Conservation (phyloP, 257 asterid genomes). For the Solanum clarkiae region DNA sequence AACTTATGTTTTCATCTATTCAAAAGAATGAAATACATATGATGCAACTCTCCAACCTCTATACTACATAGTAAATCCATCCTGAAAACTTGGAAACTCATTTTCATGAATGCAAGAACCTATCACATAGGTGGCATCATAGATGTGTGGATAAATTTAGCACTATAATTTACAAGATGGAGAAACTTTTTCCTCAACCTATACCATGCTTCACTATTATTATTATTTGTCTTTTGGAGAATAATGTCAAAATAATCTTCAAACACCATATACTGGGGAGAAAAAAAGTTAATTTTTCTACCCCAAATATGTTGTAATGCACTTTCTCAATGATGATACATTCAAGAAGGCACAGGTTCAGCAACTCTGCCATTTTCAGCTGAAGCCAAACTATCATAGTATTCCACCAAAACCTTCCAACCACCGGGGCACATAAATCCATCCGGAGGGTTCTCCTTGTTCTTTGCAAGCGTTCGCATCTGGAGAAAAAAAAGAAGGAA, state of each 20-base stretch:
- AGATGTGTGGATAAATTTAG: not conserved
- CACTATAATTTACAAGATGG: not conserved
- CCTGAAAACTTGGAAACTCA: not conserved
- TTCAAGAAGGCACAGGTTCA: conserved; percentile 45
- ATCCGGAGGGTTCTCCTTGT: conserved; percentile 74
- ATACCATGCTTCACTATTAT: not conserved
- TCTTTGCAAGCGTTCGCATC: conserved; percentile 92
- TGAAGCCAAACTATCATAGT: conserved; percentile 55
- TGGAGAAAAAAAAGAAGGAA: conserved; percentile 2
- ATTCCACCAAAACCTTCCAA: conserved; percentile 89
- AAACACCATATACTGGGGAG: not conserved
- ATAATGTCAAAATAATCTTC: not conserved
- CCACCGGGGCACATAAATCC: conserved; percentile 99
- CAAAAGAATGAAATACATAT: not conserved
- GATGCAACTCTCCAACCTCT: not conserved
- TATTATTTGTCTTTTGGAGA: not conserved
- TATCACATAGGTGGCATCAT: not conserved
- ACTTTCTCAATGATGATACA: not conserved
- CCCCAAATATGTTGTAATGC: not conserved
- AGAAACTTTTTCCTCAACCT: not conserved
- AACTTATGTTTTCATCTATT: not conserved
- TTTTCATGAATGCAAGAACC: not conserved
- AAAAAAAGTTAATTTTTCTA: not conserved
- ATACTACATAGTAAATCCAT: not conserved
- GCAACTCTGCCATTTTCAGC: conserved; percentile 47